Evolutionary conservation across 2,329 filamentous ascomycete species (phyloP), one percentile per base, ranked within the genome.

Genomic region (Gliomastix tumulicola): DNA sequence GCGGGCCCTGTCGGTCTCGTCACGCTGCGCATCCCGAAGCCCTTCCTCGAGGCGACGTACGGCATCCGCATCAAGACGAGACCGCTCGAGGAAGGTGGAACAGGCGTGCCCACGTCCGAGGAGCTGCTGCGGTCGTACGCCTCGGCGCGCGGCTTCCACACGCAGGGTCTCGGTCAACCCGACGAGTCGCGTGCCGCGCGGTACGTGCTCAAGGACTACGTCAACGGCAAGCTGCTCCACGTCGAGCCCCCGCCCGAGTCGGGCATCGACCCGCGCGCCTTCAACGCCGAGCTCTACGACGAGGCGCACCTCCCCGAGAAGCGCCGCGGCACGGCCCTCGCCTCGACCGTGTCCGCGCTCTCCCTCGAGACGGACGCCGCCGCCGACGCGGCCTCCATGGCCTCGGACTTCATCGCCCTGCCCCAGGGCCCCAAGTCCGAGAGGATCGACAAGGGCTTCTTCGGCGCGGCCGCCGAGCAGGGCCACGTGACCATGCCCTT

Each of bases 191-290:
- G 92, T 49, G 92, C 92, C 7, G 88, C 90, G 5, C 77, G 92
- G 36, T 84, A 87, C 48, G 74, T 98, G 13, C 74, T 98, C 19
- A 98, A 98, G 59, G 92, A 98, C 64, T 98, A 97, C 53, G 92
- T 98, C 48, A 94, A 84, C 56, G 92, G 92, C 44, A 97, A 96
- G 64, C 75, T 98, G 0, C 74, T 97, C 6, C 97, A 84, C 65
- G 92, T 88, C 47, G 32, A 37, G 17, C 82, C 90, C 50, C 92
- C 92, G 1, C 92, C 92, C 1, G 89, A 89, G 0, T 65, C 65
- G 5, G 74, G 81, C 21, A 76, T 84, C 27, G 84, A 96, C 48
- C 68, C 78, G 1, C 65, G 66, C 34, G 76, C 82, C 37, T 98
- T 97, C 71, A 98, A 98, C 63, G 68, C 71, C 34, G 89, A 94